Conservation (phyloP, 2,329 filamentous ascomycete genomes). For the Colletotrichum sublineola region DNA sequence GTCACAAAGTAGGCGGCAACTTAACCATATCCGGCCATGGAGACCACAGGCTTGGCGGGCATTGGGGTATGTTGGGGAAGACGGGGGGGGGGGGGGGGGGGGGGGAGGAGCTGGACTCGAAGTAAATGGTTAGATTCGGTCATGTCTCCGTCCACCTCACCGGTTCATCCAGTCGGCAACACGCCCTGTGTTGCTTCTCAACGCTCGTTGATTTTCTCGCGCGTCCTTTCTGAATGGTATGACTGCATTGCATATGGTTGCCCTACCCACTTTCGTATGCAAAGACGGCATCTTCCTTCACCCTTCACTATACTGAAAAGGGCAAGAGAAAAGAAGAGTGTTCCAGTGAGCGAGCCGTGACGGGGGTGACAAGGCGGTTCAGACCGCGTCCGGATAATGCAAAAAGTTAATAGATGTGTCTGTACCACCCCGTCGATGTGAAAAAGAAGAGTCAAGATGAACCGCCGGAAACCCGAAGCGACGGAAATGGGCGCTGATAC, state of each 20-base stretch:
- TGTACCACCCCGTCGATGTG: neutral
- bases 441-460: neutral
- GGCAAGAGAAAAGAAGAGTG: slow-evolving; percentile 1
- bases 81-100: neutral
- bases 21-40: slow-evolving; percentile 30
- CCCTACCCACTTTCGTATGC: slow-evolving; percentile 25
- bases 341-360: too few relatives aligned
- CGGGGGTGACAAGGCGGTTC: too few relatives aligned
- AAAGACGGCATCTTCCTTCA: neutral
- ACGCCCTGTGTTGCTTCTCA: neutral
- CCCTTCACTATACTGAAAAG: slow-evolving; percentile 13
- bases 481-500: slow-evolving; percentile 32
- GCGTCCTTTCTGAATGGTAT: neutral
- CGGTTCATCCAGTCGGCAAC: neutral
- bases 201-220: slow-evolving; percentile 1
- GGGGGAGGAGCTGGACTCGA: neutral
- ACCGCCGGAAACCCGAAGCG: slow-evolving; percentile 13
- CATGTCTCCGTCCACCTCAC: neutral
- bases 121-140: neutral
- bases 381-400: neutral
- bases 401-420: neutral
- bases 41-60: slow-evolving; percentile 4
- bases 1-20: slow-evolving; percentile 33
- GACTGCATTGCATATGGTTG: slow-evolving; percentile 3
- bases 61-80: slow-evolving; percentile 37